Percentiles rank a stretch among this genome's conserved stretches.
phyloP scores from a whole-genome alignment of 345 rosid genomes.

The Citrus hindsii region DNA sequence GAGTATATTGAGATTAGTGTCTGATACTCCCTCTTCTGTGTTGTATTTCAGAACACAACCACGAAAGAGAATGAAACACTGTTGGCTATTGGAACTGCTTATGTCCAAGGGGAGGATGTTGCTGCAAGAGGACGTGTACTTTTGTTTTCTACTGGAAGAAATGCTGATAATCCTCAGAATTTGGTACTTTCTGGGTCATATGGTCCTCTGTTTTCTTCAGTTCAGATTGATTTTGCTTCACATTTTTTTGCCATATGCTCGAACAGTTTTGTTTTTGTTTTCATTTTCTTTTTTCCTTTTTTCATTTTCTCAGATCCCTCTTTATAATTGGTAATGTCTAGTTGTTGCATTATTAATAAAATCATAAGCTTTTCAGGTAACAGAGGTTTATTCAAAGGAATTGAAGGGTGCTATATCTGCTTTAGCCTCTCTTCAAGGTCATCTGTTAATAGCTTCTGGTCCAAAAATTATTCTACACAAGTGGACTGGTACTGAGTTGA shows the following conservation, averaged over 20 bases:
- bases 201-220: background rate
- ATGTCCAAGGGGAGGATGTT: conserved; percentile 99
- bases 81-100: conserved; percentile 94
- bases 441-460: conserved; percentile 90
- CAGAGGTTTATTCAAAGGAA: conserved; percentile 94
- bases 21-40: background rate
- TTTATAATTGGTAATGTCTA: background rate
- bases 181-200: conserved; percentile 39
- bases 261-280: background rate
- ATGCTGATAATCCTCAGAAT: conserved; percentile 57
- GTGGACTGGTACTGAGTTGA: conserved; percentile 91
- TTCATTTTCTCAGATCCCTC: conserved; percentile 1
- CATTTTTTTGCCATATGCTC: background rate
- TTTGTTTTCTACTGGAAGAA: conserved; percentile 71
- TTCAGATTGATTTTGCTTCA: background rate
- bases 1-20: conserved; percentile 41
- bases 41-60: conserved; percentile 59
- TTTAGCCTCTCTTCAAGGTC: conserved; percentile 97
- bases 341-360: conserved; percentile 1
- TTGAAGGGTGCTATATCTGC: conserved; percentile 98
- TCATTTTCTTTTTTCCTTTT: conserved; percentile 4
- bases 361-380: conserved; percentile 40
- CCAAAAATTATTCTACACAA: conserved; percentile 90
- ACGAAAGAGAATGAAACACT: conserved; percentile 86
- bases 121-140: conserved; percentile 97